Base-by-base conservation (phyloP, 805 yeast genomes). In the Ogataea chonburiensis region DNA sequence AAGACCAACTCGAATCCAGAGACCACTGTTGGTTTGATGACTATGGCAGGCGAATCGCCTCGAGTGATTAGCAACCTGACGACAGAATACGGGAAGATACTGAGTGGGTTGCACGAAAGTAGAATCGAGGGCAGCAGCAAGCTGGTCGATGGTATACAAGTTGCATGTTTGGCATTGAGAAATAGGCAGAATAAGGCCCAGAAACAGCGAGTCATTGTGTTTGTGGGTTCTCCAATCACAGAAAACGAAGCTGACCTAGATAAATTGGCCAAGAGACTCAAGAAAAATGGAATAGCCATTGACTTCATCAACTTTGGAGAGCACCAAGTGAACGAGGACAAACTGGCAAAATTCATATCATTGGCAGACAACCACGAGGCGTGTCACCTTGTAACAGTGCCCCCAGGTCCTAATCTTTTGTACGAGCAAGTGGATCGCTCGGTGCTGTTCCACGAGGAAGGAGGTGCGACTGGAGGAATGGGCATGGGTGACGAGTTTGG, bases 171-270 rank as follows among this genome's bases (percentile, higher is more conserved):
- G 55, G 97, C 97, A 13, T 77, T 91, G 56, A 93, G 89, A 59
- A 97, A 91, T 66, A 86, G 98, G 55, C 96, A 88, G 61, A 91
- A 93, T 66, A 88, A 85, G 63, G 81, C 82, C 5, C 98, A 88
- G 60, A 83, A 77, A 49, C 97, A 88, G 65, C 76, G 98, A 49
- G 85, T 93, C 42, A 75, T 93, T 40, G 86, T 78, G 24, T 93
- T 93, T 63, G 87, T 88, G 27, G 97, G 95, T 12, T 76, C 86
- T 40, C 98, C 98, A 19, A 70, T 93, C 30, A 61, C 58, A 18
- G 93, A 85, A 40, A 64, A 70, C 11, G 81, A 77, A 38, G 75
- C 75, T 53, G 91, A 83, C 16, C 71, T 93, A 46, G 84, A 83
- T 52, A 84, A 77, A 55, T 71, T 93, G 57, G 97, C 96, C 23